Evolutionary conservation across 345 rosid genomes (phyloP).

Genomic region (Salix purpurea): DNA sequence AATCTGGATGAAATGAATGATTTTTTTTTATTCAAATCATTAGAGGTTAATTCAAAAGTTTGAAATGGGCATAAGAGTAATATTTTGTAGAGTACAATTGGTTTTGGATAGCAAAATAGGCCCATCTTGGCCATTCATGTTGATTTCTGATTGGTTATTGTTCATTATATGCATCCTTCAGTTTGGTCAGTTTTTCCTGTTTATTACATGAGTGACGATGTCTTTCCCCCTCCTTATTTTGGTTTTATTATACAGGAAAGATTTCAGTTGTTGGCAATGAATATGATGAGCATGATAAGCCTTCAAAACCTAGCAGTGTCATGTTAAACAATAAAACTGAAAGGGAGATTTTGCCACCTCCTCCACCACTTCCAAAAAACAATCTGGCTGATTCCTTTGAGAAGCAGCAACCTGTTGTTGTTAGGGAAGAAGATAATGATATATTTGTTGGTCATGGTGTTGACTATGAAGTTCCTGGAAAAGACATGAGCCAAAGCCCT

Average conservation of each 20-base stretch:
- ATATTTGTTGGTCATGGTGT: slow-evolving; percentile 85
- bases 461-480: slow-evolving; percentile 71
- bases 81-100: neutral
- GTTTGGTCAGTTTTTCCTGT: neutral
- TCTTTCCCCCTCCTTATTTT: slow-evolving; percentile 2
- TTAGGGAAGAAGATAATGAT: slow-evolving; percentile 75
- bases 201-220: neutral
- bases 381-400: slow-evolving; percentile 44
- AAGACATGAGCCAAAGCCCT: slow-evolving; percentile 80
- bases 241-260: slow-evolving; percentile 44
- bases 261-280: slow-evolving; percentile 41
- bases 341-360: slow-evolving; percentile 54
- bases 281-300: slow-evolving; percentile 55
- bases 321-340: slow-evolving; percentile 36
- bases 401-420: slow-evolving; percentile 51
- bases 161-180: neutral
- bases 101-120: neutral
- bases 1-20: no score
- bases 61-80: neutral
- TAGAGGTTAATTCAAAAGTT: no score
- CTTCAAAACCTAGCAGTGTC: slow-evolving; percentile 41
- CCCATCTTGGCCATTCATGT: neutral
- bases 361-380: slow-evolving; percentile 62
- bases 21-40: no score
- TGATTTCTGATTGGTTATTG: neutral